Percentiles rank a stretch among this genome's conserved stretches.
Conservation (phyloP, 371 early-diverging fungal genomes). For the Gilbertella persicaria region DNA sequence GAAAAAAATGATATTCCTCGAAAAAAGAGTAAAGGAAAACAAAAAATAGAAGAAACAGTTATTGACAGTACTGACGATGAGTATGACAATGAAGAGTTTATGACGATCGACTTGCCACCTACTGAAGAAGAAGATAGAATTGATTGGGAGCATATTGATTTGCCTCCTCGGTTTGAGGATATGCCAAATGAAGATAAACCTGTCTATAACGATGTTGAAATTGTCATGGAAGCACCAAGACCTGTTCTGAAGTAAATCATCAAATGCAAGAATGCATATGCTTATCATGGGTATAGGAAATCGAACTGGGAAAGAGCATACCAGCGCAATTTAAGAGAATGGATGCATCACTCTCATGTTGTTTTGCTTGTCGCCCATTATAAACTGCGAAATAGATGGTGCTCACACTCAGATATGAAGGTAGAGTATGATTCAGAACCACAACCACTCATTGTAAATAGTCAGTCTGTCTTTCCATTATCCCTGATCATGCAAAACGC, state of each 20-base stretch:
- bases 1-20: background rate
- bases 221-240: slow-evolving; percentile 36
- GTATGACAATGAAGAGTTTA: background rate
- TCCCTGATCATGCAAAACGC: slow-evolving; percentile 33
- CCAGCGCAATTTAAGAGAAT: slow-evolving; percentile 39
- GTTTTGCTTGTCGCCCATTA: slow-evolving; percentile 37
- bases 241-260: slow-evolving; percentile 30
- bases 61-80: background rate
- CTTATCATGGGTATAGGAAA: slow-evolving; percentile 12
- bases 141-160: slow-evolving; percentile 33
- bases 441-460: slow-evolving; percentile 1
- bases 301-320: slow-evolving; percentile 35
- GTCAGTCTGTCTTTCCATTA: slow-evolving; percentile 31
- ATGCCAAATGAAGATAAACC: background rate
- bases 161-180: slow-evolving; percentile 11
- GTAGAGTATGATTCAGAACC: slow-evolving; percentile 22
- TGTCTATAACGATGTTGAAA: slow-evolving; percentile 41
- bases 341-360: slow-evolving; percentile 44
- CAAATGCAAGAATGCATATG: background rate
- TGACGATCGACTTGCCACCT: background rate
- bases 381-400: slow-evolving; percentile 45
- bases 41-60: background rate
- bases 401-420: slow-evolving; percentile 28
- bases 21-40: background rate
- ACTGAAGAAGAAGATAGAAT: slow-evolving; percentile 14